Conservation (phyloP, 164 flowering plant genomes). For the Brasenia schreberi region DNA sequence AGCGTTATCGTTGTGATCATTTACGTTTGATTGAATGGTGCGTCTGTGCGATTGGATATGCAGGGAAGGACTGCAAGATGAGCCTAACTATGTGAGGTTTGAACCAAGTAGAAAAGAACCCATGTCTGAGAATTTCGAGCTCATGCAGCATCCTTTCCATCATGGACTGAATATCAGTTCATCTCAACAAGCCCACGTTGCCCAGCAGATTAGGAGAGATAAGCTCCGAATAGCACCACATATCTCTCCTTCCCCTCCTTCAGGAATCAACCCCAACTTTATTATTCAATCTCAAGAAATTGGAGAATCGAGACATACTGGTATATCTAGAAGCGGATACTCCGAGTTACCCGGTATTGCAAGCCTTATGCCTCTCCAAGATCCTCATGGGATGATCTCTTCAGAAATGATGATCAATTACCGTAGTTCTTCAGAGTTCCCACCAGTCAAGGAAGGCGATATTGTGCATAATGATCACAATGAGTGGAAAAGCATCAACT, state of each 20-base stretch:
- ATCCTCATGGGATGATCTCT: conserved; percentile 6
- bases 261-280: not conserved
- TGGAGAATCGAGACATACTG: not conserved
- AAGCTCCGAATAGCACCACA: conserved; percentile 33
- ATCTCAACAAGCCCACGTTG: conserved; percentile 34
- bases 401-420: conserved; percentile 27
- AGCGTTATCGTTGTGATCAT: not conserved
- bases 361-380: not conserved
- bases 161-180: not conserved
- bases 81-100: not conserved
- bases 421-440: conserved; percentile 3
- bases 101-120: not conserved
- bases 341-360: not conserved
- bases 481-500: conserved; percentile 26
- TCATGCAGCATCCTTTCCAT: not conserved
- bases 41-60: not conserved
- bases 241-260: conserved; percentile 15
- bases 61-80: not conserved
- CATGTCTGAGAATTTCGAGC: not conserved
- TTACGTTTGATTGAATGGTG: not conserved
- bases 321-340: not conserved
- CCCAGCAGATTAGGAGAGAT: conserved; percentile 82
- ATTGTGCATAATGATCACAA: conserved; percentile 12
- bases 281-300: not conserved
- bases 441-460: conserved; percentile 6